A percentile compares a stretch with the other conserved stretches of the same genome.
phyloP scores from a whole-genome alignment of 2,329 filamentous ascomycete species.

The Talaromyces sp. region DNA sequence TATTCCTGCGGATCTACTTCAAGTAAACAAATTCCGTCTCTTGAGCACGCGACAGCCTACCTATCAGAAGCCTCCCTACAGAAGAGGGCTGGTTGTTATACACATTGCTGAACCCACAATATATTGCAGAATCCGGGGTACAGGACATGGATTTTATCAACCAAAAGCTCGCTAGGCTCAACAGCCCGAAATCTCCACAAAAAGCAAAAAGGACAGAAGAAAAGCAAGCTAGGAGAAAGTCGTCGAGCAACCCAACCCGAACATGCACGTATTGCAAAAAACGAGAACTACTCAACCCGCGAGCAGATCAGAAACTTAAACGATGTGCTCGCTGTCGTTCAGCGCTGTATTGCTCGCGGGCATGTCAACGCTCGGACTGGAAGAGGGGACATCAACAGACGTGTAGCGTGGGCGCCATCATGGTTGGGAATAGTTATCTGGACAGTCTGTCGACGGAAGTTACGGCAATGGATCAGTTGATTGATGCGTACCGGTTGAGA shows the following conservation, averaged over 20 bases:
- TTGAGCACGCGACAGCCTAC: neutral
- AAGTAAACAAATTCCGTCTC: neutral
- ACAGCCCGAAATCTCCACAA: neutral
- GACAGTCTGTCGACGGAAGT: slow-evolving; percentile 23
- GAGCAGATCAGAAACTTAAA: slow-evolving; percentile 18
- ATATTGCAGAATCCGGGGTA: neutral
- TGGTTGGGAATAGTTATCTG: slow-evolving; percentile 20
- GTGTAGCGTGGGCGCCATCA: slow-evolving; percentile 25
- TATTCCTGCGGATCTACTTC: neutral
- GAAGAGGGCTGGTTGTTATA: neutral
- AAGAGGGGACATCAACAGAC: slow-evolving; percentile 24
- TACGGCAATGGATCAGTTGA: slow-evolving; percentile 24
- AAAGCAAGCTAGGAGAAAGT: neutral
- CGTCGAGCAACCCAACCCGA: neutral
- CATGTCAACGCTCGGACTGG: slow-evolving; percentile 31
- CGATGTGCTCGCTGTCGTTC: slow-evolving; percentile 47
- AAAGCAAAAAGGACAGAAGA: neutral
- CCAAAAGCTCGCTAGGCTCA: slow-evolving; percentile 13
- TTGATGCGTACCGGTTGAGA: slow-evolving; percentile 30
- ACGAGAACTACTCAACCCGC: slow-evolving; percentile 7
- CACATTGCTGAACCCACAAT: neutral
- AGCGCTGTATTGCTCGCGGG: slow-evolving; percentile 49
- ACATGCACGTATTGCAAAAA: slow-evolving; percentile 18
- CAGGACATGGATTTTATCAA: slow-evolving; percentile 15
- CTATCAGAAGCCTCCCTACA: neutral